These are phyloP conservation scores for Dendrocalamus sinicus DNA, from an alignment of 176 grass and related monocot species.

Conservation along the genomic window DNA sequence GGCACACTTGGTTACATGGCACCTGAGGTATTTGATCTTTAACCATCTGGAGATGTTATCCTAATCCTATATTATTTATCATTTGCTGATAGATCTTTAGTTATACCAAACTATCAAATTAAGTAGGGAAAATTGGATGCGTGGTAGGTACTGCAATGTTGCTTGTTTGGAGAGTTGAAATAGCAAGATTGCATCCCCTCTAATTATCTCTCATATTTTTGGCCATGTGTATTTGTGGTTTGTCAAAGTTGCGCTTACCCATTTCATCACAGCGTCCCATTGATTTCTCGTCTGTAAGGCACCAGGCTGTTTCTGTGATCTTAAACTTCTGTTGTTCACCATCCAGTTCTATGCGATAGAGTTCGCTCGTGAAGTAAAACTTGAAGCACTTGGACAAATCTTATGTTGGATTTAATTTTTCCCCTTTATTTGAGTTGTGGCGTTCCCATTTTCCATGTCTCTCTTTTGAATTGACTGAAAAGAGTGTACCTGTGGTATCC, in stretches of 20 bases:
- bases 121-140: neutral
- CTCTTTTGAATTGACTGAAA: neutral
- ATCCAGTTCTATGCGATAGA: neutral
- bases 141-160: neutral
- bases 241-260: neutral
- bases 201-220: neutral
- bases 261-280: neutral
- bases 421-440: neutral
- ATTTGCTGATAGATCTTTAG: neutral
- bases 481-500: neutral
- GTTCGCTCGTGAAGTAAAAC: neutral
- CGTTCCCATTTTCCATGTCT: neutral
- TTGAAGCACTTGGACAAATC: neutral
- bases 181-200: neutral
- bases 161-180: constrained; percentile 21
- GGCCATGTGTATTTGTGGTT: neutral
- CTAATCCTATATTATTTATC: constrained; percentile 16
- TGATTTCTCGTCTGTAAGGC: neutral
- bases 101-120: constrained; percentile 4
- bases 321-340: neutral
- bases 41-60: neutral
- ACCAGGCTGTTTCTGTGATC: neutral
- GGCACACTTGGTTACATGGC: constrained; percentile 99
- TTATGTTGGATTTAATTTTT: neutral
- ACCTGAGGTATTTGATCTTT: constrained; percentile 77